phyloP scores from a whole-genome alignment of 2,329 filamentous ascomycete species.

The Aphanoascus verrucosus region DNA sequence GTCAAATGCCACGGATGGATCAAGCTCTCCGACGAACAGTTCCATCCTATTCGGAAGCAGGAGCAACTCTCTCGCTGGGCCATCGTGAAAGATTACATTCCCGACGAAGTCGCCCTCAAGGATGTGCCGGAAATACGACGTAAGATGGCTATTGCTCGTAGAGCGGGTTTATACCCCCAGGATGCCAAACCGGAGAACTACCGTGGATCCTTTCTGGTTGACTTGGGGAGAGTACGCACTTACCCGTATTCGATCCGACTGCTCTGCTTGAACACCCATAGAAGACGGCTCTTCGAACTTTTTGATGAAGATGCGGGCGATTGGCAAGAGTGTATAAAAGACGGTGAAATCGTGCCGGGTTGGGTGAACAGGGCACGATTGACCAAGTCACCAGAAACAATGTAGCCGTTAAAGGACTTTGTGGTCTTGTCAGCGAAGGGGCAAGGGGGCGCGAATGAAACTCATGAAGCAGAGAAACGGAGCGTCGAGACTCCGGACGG shows the following conservation, averaged over 20 bases:
- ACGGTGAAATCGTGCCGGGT: too few species aligned
- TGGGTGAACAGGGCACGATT: too few species aligned
- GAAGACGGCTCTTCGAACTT: neutral
- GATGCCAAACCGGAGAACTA: conserved; percentile 13
- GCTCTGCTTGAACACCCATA: conserved; percentile 6
- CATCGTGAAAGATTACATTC: conserved; percentile 14
- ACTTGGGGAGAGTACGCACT: conserved; percentile 9
- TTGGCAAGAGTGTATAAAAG: conserved; percentile 1
- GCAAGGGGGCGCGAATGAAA: too few species aligned
- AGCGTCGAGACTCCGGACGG: too few species aligned
- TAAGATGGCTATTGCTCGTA: conserved; percentile 13
- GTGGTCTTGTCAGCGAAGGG: too few species aligned
- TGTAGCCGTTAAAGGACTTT: too few species aligned
- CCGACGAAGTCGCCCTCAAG: neutral
- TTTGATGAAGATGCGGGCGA: conserved; percentile 5
- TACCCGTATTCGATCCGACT: conserved; percentile 7
- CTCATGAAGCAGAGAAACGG: too few species aligned
- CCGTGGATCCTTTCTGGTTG: conserved; percentile 13
- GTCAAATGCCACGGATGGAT: conserved; percentile 16
- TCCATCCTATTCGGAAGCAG: neutral
- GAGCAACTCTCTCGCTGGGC: conserved; percentile 8
- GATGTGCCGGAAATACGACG: conserved; percentile 13
- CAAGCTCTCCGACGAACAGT: conserved; percentile 12
- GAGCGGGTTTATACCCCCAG: conserved; percentile 9
- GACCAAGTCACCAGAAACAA: too few species aligned